A percentile compares a stretch with the other conserved stretches of the same genome.
Evolutionary conservation across 2,329 filamentous ascomycete species (phyloP).

Genomic region (Pseudogymnoascus sp.): DNA sequence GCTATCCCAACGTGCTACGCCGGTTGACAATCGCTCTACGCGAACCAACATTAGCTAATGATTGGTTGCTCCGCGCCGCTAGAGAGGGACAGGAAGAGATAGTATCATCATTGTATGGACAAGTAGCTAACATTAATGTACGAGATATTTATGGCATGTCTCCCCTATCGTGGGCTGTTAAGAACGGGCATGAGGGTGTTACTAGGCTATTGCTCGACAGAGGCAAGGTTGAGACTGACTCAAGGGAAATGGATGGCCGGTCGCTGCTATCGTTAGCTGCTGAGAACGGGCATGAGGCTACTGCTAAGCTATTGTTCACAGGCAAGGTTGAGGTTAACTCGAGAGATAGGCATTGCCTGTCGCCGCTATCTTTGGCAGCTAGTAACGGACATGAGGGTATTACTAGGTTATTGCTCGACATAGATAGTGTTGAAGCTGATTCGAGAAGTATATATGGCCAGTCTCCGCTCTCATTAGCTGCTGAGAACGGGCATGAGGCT

Average conservation of each 20-base stretch:
- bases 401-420: not conserved
- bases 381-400: not conserved
- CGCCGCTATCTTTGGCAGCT: not conserved
- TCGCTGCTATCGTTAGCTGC: not conserved
- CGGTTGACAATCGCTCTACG: not conserved
- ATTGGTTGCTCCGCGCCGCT: not conserved
- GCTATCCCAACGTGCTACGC: not conserved
- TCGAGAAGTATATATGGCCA: not conserved
- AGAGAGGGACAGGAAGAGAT: not conserved
- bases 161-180: not conserved
- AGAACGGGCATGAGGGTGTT: too few species aligned
- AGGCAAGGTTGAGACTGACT: not conserved
- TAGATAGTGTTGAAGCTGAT: not conserved
- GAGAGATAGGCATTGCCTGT: too few species aligned
- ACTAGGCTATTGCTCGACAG: not conserved
- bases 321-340: not conserved
- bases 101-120: not conserved
- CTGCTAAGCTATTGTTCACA: not conserved
- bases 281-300: not conserved
- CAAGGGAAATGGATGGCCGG: too few species aligned
- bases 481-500: not conserved
- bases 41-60: not conserved
- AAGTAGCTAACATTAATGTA: not conserved
- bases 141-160: not conserved
- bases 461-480: not conserved